A percentile compares a stretch with the other conserved stretches of the same genome.
Conservation (phyloP, 164 flowering plant genomes). For the Paratinospora sagittata region DNA sequence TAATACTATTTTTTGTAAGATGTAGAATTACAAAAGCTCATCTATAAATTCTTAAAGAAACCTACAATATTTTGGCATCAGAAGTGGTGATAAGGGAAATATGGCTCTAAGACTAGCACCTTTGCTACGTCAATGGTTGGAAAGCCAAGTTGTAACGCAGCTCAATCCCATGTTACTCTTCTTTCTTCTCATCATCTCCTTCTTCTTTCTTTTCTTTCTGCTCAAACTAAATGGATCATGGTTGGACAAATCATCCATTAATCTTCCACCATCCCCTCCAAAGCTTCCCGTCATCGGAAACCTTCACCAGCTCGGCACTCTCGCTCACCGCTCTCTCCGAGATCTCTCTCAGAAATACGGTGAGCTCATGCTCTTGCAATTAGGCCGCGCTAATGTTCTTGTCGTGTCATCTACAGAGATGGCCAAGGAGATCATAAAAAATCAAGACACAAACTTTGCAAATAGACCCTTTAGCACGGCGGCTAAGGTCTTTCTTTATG, state of each 20-base stretch:
- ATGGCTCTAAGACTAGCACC: too few relatives aligned
- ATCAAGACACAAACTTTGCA: slow-evolving; percentile 29
- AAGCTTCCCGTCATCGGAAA: not conserved
- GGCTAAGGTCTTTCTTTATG: slow-evolving; percentile 5
- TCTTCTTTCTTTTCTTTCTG: not conserved
- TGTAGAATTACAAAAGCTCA: too few relatives aligned
- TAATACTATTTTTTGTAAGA: too few relatives aligned
- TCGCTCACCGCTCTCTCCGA: slow-evolving; percentile 24
- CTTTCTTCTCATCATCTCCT: too few relatives aligned
- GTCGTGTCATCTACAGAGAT: slow-evolving; percentile 30
- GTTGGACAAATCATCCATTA: not conserved
- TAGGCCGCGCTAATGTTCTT: slow-evolving; percentile 14
- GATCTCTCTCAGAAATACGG: slow-evolving; percentile 27
- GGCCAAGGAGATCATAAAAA: slow-evolving; percentile 34
- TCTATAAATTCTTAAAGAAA: too few relatives aligned
- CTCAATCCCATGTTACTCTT: too few relatives aligned
- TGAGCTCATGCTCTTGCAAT: slow-evolving; percentile 21
- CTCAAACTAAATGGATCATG: not conserved
- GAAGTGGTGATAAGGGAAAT: too few relatives aligned
- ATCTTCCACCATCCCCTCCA: slow-evolving; percentile 2
- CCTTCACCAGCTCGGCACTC: slow-evolving; percentile 12
- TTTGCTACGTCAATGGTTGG: too few relatives aligned
- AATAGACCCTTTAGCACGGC: slow-evolving; percentile 15
- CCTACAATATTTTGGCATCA: too few relatives aligned
- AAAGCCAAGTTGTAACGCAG: too few relatives aligned